Conservation (phyloP, 2,329 filamentous ascomycete genomes). For the Alternaria longipes region DNA sequence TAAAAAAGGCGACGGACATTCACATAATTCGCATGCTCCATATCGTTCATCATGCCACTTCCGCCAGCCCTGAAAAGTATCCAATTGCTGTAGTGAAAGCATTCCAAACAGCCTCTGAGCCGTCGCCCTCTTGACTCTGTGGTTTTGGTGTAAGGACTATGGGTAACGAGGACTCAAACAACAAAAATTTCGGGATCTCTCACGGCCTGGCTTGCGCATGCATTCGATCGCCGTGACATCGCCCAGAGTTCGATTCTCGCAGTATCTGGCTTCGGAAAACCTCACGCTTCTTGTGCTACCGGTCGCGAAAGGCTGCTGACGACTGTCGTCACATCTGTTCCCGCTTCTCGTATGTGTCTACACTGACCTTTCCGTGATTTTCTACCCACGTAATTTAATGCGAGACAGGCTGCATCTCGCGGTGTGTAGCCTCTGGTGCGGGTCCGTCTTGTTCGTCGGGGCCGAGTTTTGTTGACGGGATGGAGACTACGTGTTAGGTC, state of each 20-base stretch:
- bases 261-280: slow-evolving; percentile 46
- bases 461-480: slow-evolving; percentile 10
- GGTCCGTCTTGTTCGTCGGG: slow-evolving; percentile 17
- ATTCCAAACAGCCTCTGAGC: neutral
- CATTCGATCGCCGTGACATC: slow-evolving; percentile 38
- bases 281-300: slow-evolving; percentile 47
- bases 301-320: slow-evolving; percentile 53
- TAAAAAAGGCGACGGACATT: slow-evolving; percentile 41
- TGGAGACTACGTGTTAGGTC: neutral
- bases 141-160: neutral
- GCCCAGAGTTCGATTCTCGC: slow-evolving; percentile 42
- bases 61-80: neutral
- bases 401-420: slow-evolving; percentile 41
- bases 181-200: slow-evolving; percentile 31
- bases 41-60: neutral
- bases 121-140: neutral
- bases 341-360: slow-evolving; percentile 43
- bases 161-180: slow-evolving; percentile 16
- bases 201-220: slow-evolving; percentile 41
- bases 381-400: slow-evolving; percentile 52
- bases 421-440: slow-evolving; percentile 28
- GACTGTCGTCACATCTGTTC: slow-evolving; percentile 54
- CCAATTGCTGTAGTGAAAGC: neutral
- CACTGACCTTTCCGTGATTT: slow-evolving; percentile 49
- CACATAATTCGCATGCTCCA: neutral